Conservation (phyloP, 176 grass and related monocot genomes). For the Tillandsia fasciculata region DNA sequence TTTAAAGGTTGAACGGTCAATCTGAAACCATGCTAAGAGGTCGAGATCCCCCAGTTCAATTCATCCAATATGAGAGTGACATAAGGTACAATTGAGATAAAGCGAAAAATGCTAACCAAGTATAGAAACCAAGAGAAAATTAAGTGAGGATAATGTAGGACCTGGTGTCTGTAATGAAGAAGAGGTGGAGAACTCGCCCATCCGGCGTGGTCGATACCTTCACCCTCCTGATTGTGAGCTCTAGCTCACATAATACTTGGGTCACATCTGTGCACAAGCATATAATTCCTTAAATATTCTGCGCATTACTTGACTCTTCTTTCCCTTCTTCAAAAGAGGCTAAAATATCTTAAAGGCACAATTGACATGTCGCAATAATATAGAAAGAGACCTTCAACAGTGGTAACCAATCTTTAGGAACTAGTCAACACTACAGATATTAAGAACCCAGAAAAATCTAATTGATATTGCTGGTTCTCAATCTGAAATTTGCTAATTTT, state of each 20-base stretch:
- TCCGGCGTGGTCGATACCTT: conserved; percentile 86
- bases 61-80: neutral
- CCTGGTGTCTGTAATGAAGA: conserved; percentile 78
- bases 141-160: conserved; percentile 17
- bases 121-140: neutral
- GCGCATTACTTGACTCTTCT: neutral
- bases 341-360: neutral
- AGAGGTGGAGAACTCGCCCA: conserved; percentile 64
- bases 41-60: neutral
- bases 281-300: neutral
- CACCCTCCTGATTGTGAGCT: conserved; percentile 68
- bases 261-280: conserved; percentile 52
- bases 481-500: neutral
- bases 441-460: neutral
- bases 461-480: neutral
- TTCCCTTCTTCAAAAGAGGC: neutral
- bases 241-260: conserved; percentile 47
- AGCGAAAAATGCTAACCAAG: neutral
- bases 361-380: neutral
- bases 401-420: neutral
- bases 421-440: neutral
- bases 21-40: neutral
- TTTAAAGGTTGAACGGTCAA: neutral
- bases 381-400: neutral
- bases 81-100: neutral